Percentiles rank a stretch among this genome's conserved stretches.
Conservation (phyloP, 31 red algal species). For the Odonthalia washingtoniensis region DNA sequence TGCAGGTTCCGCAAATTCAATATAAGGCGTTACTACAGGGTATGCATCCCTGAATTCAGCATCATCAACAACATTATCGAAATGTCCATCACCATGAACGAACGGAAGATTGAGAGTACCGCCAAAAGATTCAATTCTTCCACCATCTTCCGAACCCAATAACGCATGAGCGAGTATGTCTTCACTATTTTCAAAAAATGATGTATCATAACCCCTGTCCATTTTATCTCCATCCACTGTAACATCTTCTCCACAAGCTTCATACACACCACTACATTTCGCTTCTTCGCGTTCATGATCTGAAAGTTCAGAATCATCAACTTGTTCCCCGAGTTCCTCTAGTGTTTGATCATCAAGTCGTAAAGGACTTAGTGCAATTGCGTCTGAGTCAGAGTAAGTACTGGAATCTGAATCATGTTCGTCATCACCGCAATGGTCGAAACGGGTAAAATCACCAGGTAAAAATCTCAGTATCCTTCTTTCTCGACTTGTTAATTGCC, state of each 20-base stretch:
- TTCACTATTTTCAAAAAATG: conserved; percentile 1
- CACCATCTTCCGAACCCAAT: not conserved
- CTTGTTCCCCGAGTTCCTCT: not conserved
- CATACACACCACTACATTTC: too few species aligned
- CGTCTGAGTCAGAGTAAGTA: not conserved
- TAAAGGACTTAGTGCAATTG: not conserved
- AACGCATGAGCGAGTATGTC: not conserved
- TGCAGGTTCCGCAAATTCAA: too few species aligned
- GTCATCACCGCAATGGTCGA: not conserved
- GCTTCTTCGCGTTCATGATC: too few species aligned
- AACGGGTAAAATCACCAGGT: not conserved
- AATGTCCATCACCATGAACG: too few species aligned
- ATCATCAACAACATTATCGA: too few species aligned
- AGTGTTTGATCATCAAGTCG: not conserved
- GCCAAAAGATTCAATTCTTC: not conserved
- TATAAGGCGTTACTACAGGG: too few species aligned
- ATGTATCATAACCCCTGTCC: not conserved
- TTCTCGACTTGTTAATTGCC: not conserved
- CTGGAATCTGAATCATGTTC: not conserved
- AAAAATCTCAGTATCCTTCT: not conserved
- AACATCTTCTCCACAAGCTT: not conserved
- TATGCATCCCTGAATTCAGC: too few species aligned
- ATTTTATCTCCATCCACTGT: not conserved
- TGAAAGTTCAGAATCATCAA: not conserved
- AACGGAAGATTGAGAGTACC: too few species aligned